Evolutionary conservation across 129 eudicot species (phyloP).

Genomic region (Oenanthe sinensis): DNA sequence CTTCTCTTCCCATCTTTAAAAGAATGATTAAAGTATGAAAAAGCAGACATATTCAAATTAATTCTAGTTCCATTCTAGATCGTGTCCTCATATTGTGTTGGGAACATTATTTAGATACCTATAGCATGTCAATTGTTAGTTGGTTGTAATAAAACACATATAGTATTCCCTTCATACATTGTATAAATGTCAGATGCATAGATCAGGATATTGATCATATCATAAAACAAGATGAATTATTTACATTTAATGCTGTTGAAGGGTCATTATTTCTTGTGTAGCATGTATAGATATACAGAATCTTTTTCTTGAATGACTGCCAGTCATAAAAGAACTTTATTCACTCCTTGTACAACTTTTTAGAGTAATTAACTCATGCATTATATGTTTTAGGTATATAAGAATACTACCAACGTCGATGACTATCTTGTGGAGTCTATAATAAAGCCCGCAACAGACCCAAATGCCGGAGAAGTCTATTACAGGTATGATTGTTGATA

Average conservation of each 20-base stretch:
- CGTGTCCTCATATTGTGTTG: neutral
- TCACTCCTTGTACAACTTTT: neutral
- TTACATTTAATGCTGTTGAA: neutral
- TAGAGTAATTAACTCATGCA: neutral
- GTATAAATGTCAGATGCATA: neutral
- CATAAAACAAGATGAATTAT: neutral
- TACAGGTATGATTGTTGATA: conserved; percentile 46
- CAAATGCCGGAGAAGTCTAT: conserved; percentile 96
- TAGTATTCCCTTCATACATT: neutral
- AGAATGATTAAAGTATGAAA: neutral
- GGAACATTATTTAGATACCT: neutral
- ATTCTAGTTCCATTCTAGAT: too few relatives aligned
- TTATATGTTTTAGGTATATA: conserved; percentile 56
- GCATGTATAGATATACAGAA: neutral
- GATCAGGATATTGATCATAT: neutral
- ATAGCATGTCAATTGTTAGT: neutral
- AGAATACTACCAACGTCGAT: conserved; percentile 77
- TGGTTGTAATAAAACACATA: neutral
- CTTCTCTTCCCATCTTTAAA: neutral
- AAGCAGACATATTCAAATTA: neutral
- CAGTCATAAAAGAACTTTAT: neutral
- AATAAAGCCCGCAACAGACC: conserved; percentile 76
- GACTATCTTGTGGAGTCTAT: conserved; percentile 88
- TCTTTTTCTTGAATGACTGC: neutral
- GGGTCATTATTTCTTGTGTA: neutral